Conservation (phyloP, 108 stramenopile genomes). For the Stephanodiscus minutulus region DNA sequence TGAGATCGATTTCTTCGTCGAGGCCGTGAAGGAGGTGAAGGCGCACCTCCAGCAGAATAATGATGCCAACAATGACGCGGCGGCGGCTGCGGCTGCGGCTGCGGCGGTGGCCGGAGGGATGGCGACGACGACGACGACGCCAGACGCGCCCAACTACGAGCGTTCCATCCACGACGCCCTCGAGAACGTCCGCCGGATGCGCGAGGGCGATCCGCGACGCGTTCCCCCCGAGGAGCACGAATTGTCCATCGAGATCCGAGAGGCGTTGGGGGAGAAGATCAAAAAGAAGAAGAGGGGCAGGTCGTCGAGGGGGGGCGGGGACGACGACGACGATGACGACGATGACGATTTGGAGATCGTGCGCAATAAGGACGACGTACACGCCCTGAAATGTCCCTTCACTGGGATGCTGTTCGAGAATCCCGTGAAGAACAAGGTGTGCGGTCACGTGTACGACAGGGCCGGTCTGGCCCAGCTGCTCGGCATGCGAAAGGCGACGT, state of each 20-base stretch:
- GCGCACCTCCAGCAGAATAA: conserved; percentile 25
- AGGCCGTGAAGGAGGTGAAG: conserved; percentile 43
- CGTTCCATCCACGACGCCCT: conserved; percentile 37
- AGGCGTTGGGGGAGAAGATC: conserved; percentile 39
- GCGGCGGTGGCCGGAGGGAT: not conserved
- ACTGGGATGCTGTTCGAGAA: conserved; percentile 59
- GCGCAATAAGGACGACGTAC: conserved; percentile 25
- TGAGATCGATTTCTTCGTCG: conserved; percentile 47
- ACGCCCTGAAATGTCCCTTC: conserved; percentile 66
- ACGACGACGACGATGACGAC: conserved; percentile 29
- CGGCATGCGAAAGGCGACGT: conserved; percentile 32
- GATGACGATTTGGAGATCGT: conserved; percentile 48
- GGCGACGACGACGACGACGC: conserved; percentile 2
- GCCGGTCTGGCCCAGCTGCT: conserved; percentile 56
- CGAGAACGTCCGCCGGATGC: conserved; percentile 24
- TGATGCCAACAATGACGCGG: conserved; percentile 6
- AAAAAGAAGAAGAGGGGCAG: conserved; percentile 37
- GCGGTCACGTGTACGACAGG: conserved; percentile 62
- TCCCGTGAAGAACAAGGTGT: conserved; percentile 68
- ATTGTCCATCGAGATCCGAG: conserved; percentile 16
- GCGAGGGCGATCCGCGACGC: conserved; percentile 11
- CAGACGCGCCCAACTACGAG: conserved; percentile 46
- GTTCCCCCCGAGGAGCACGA: conserved; percentile 27
- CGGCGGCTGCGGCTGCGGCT: too few relatives aligned
- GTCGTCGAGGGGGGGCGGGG: conserved; percentile 16